Base-by-base conservation (phyloP, 805 yeast genomes). In the Starmerella stigmatis region DNA sequence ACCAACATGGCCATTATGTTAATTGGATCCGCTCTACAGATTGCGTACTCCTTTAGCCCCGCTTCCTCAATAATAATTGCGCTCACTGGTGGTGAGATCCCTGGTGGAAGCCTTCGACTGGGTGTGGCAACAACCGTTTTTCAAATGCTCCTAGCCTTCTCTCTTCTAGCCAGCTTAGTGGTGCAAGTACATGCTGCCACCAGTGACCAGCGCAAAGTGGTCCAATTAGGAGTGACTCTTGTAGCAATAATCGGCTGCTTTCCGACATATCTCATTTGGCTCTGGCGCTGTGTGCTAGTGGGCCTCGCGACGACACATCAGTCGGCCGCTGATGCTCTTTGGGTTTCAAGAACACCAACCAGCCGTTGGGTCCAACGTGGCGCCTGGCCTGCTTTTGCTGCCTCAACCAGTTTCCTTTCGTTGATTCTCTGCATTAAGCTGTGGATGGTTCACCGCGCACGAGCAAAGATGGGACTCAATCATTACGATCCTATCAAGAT, bases 401-500 rank as follows among this genome's bases (percentile, higher is more conserved):
- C 74, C 0, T 79, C 94, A 0, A 72, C 86, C 22, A 71, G 75
- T 49, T 59, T 80, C 26, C 76, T 77, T 67, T 74, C 85, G 27
- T 50, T 74, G 1, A 64, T 84, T 26, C 67, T 89, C 29, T 60
- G 78, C 5, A 55, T 66, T n/a, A 92, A 89, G 60, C 69, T 92
- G 41, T 59, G 70, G 21, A 44, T 73, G 37, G 94, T 95, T 0
- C 73, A 85, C 21, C 70, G 77, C 46, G 72, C 85, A 5, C 74
- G 98, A 61, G 70, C 86, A 44, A 74, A 66, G 50, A 61, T 88
- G 41, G 98, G 98, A 0, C 66, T 86, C 48, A 76, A 72, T 57
- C 94, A 85, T 59, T 85, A 88, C 57, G 88, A 81, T 50, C 77
- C 83, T 21, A 75, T 83, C 60, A 95, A 86, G 60, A 76, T 86